Percentiles rank a stretch among this genome's conserved stretches.
Conservation (phyloP, 768 basidiomycete genomes). For the Neoboletus brunneissimus region DNA sequence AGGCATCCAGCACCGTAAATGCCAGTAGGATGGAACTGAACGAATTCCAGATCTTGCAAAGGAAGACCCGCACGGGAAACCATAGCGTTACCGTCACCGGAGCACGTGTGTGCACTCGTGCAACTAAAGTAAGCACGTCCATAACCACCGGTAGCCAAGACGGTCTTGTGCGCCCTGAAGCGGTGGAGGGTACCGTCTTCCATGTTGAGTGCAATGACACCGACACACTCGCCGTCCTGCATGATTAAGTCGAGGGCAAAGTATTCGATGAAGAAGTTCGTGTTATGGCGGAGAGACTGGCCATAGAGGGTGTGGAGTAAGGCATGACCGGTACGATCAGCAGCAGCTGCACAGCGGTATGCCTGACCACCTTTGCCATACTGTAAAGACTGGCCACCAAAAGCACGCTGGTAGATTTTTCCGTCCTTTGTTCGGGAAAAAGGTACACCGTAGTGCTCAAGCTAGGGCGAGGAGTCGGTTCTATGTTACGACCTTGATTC, state of each 20-base stretch:
- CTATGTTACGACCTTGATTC: neutral
- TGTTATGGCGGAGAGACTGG: constrained; percentile 97
- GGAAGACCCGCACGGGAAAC: constrained; percentile 94
- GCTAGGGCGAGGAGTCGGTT: constrained; percentile 43
- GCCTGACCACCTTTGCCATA: constrained; percentile 99
- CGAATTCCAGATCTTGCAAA: constrained; percentile 95
- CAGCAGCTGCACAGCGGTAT: constrained; percentile 97
- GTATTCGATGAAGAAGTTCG: constrained; percentile 99
- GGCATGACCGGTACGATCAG: constrained; percentile 98
- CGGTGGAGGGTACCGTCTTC: constrained; percentile 99
- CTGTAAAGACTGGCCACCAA: constrained; percentile 96
- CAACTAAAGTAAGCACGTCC: constrained; percentile 98
- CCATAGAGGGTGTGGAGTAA: constrained; percentile 98
- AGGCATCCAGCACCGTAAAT: constrained; percentile 99
- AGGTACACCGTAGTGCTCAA: constrained; percentile 98
- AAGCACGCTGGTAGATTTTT: constrained; percentile 99
- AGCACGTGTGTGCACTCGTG: constrained; percentile 98
- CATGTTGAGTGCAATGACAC: constrained; percentile 99
- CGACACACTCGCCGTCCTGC: constrained; percentile 98
- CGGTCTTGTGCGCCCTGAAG: constrained; percentile 98
- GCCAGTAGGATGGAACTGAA: constrained; percentile 99
- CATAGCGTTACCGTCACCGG: constrained; percentile 99
- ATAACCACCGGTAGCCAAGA: constrained; percentile 97
- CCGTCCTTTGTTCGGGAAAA: constrained; percentile 99
- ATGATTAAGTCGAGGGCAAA: constrained; percentile 99